Conservation (phyloP, 371 early-diverging fungal species). For the Mucor circinelloides region DNA sequence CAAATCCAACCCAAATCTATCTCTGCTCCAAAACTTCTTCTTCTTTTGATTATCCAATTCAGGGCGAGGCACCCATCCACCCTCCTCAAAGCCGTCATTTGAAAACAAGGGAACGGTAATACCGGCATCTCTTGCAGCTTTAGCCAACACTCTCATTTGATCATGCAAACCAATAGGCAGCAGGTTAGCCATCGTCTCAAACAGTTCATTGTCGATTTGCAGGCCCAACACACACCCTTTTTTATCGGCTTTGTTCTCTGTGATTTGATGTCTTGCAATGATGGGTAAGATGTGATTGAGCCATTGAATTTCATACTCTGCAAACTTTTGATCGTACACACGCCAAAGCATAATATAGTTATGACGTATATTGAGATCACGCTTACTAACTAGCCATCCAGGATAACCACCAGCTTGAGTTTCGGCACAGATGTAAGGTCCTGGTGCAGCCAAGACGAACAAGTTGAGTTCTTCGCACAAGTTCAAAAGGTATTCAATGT, state of each 20-base stretch:
- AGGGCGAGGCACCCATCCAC: slow-evolving; percentile 60
- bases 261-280: slow-evolving; percentile 79
- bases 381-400: slow-evolving; percentile 80
- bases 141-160: slow-evolving; percentile 80
- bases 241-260: slow-evolving; percentile 38
- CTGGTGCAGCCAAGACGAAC: slow-evolving; percentile 84
- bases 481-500: slow-evolving; percentile 71
- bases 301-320: slow-evolving; percentile 75
- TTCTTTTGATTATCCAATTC: slow-evolving; percentile 35
- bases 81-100: slow-evolving; percentile 80
- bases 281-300: slow-evolving; percentile 75
- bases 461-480: slow-evolving; percentile 77
- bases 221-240: slow-evolving; percentile 75
- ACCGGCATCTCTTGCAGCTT: slow-evolving; percentile 75
- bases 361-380: slow-evolving; percentile 77
- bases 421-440: slow-evolving; percentile 90
- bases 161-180: slow-evolving; percentile 80
- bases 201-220: slow-evolving; percentile 85
- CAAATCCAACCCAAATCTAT: slow-evolving; percentile 73
- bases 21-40: slow-evolving; percentile 29
- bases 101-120: slow-evolving; percentile 84
- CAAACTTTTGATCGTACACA: slow-evolving; percentile 69
- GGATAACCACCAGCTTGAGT: slow-evolving; percentile 89
- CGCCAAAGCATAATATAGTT: slow-evolving; percentile 69
- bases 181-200: slow-evolving; percentile 62